Percentiles rank a stretch among this genome's conserved stretches.
These are phyloP conservation scores for Dictyostelium intermedium DNA, from an alignment of 78 protist species.

Conservation along the genomic window DNA sequence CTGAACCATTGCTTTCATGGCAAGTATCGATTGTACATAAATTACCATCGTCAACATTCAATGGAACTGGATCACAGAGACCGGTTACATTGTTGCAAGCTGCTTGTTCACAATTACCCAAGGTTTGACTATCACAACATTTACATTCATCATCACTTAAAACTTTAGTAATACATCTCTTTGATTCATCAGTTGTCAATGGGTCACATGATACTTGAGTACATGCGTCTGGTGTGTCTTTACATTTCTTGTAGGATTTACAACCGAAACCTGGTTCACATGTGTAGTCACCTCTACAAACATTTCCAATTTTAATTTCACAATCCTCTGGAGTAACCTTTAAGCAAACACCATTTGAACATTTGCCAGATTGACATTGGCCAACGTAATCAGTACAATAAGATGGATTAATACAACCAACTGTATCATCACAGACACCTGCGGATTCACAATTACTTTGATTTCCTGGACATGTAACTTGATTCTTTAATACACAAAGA, in stretches of 20 bases:
- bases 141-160: neutral
- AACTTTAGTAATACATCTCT: neutral
- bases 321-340: neutral
- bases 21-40: neutral
- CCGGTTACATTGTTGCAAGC: neutral
- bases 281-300: neutral
- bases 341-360: neutral
- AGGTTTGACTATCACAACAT: neutral
- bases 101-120: neutral
- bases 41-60: neutral
- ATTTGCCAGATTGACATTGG: neutral
- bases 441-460: neutral
- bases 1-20: too few relatives aligned
- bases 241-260: neutral
- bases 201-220: neutral
- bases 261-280: neutral
- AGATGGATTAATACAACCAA: conserved; percentile 3
- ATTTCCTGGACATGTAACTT: neutral
- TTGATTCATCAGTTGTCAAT: neutral
- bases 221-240: neutral
- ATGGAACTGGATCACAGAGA: neutral
- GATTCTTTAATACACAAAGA: neutral
- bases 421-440: neutral
- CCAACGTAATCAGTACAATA: neutral
- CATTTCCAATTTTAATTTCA: neutral